phyloP scores from a whole-genome alignment of 768 basidiomycete species.

The Brasilioporus rufonigricans region DNA sequence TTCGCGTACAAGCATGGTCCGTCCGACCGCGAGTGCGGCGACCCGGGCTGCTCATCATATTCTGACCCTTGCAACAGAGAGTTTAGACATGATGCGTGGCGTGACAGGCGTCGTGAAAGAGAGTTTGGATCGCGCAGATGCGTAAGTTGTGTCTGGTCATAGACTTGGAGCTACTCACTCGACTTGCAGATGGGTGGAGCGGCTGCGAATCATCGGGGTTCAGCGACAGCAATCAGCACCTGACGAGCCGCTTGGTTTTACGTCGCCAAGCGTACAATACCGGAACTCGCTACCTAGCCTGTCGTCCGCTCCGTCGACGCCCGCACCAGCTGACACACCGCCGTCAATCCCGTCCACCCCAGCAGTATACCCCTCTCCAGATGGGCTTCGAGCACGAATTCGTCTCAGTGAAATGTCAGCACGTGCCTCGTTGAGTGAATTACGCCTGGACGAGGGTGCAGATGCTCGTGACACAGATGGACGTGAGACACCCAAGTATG shows the following conservation, averaged over 20 bases:
- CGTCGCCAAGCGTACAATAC: slow-evolving; percentile 7
- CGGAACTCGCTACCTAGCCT: slow-evolving; percentile 27
- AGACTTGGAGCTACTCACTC: not conserved
- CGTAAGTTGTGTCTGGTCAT: slow-evolving; percentile 45
- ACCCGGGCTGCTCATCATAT: slow-evolving; percentile 77
- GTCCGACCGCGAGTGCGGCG: slow-evolving; percentile 51
- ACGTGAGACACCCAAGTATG: slow-evolving; percentile 25
- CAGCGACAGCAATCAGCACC: slow-evolving; percentile 47
- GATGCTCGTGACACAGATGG: not conserved
- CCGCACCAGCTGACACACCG: slow-evolving; percentile 26
- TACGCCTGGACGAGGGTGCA: slow-evolving; percentile 25
- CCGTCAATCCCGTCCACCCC: slow-evolving; percentile 32
- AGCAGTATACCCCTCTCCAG: slow-evolving; percentile 24
- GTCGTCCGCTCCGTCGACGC: slow-evolving; percentile 31
- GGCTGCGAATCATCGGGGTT: slow-evolving; percentile 73
- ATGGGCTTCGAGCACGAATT: slow-evolving; percentile 25
- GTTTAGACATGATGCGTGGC: slow-evolving; percentile 87
- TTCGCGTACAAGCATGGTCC: slow-evolving; percentile 19
- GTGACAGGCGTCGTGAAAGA: slow-evolving; percentile 89
- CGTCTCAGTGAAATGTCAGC: slow-evolving; percentile 27
- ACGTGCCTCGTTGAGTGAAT: slow-evolving; percentile 30
- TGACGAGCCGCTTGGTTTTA: slow-evolving; percentile 15
- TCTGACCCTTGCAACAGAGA: slow-evolving; percentile 83
- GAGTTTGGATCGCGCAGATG: slow-evolving; percentile 82
- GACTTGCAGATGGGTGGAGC: slow-evolving; percentile 70